Conservation (phyloP, 1,284 basidiomycete species). For the Ganoderma boninense region DNA sequence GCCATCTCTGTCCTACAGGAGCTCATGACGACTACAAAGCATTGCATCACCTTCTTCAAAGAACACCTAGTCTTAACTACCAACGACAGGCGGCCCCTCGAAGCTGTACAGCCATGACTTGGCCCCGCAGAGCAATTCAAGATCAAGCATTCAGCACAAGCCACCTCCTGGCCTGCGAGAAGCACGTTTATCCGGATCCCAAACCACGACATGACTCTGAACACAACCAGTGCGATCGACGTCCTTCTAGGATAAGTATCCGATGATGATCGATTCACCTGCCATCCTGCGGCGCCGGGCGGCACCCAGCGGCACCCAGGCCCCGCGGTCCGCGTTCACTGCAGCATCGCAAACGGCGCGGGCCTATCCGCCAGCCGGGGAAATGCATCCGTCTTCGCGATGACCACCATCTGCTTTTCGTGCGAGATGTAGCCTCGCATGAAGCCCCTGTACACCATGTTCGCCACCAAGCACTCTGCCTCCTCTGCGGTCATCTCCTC, state of each 20-base stretch:
- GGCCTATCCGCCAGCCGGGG: constrained; percentile 71
- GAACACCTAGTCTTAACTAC: not conserved
- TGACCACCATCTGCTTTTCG: constrained; percentile 91
- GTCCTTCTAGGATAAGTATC: not conserved
- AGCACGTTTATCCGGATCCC: not conserved
- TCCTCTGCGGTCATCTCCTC: constrained; percentile 69
- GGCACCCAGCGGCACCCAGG: not conserved
- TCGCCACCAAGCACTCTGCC: constrained; percentile 93
- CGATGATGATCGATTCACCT: not conserved
- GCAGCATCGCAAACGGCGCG: constrained; percentile 54
- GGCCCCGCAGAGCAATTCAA: not conserved
- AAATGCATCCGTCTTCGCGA: constrained; percentile 86
- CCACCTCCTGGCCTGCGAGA: not conserved
- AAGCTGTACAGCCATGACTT: not conserved
- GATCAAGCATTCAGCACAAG: not conserved
- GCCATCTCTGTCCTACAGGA: not conserved
- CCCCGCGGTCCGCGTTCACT: constrained; percentile 27
- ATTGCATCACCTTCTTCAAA: not conserved
- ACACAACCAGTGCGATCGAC: constrained; percentile 6
- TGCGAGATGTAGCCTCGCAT: constrained; percentile 97
- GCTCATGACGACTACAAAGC: not conserved
- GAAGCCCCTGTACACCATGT: constrained; percentile 93
- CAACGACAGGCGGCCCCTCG: not conserved
- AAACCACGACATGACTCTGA: not conserved
- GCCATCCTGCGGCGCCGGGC: not conserved